Evolutionary conservation across 1,284 basidiomycete genomes (phyloP).

Genomic region (Pascua sp.): DNA sequence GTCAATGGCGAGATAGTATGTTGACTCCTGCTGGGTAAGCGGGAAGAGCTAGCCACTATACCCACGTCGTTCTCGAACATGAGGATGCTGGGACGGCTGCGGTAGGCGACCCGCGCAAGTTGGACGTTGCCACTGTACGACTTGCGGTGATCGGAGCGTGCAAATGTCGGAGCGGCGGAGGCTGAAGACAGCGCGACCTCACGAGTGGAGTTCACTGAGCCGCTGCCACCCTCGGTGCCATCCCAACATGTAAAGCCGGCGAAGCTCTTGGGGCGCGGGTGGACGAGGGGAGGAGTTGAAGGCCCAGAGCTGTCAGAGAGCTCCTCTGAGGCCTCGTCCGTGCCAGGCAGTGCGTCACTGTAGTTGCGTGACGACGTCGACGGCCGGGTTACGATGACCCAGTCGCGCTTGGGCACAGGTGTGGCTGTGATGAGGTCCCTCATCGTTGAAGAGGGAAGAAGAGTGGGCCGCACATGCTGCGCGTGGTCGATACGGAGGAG

Average conservation of each 20-base stretch:
- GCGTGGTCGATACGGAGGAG: not conserved
- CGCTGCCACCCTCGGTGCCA: not conserved
- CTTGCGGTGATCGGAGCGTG: not conserved
- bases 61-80: conserved; percentile 4
- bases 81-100: conserved; percentile 1
- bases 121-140: not conserved
- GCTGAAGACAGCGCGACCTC: not conserved
- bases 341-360: not conserved
- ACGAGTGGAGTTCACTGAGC: not conserved
- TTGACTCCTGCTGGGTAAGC: conserved; percentile 2
- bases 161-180: not conserved
- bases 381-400: not conserved
- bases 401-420: not conserved
- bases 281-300: not conserved
- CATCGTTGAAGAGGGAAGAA: not conserved
- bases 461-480: not conserved
- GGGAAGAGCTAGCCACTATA: not conserved
- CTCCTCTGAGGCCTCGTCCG: not conserved
- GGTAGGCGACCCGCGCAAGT: too few relatives aligned
- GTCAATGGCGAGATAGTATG: conserved; percentile 13
- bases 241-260: conserved; percentile 9
- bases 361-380: not conserved
- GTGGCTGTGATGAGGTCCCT: not conserved
- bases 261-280: conserved; percentile 10
- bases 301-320: not conserved